These are phyloP conservation scores for Puccinia polysora DNA, from an alignment of 1,284 basidiomycete species.

Conservation along the genomic window DNA sequence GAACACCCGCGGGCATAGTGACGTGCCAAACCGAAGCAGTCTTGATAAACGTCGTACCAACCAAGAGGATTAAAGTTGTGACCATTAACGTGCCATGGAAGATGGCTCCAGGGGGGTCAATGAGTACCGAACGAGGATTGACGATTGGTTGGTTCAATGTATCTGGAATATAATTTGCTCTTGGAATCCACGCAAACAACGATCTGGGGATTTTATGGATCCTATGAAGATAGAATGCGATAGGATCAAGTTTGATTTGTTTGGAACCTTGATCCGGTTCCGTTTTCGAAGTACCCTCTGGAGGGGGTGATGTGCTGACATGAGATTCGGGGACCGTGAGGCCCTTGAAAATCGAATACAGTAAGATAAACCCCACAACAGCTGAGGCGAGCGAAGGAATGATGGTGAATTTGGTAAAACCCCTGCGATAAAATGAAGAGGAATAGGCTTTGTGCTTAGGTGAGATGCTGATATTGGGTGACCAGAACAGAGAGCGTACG, in stretches of 20 bases:
- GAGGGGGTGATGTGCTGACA: slow-evolving; percentile 13
- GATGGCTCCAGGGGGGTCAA: slow-evolving; percentile 58
- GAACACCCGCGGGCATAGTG: slow-evolving; percentile 75
- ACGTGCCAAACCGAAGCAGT: slow-evolving; percentile 61
- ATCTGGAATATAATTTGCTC: slow-evolving; percentile 38
- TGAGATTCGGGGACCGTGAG: slow-evolving; percentile 23
- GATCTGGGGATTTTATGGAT: not conserved
- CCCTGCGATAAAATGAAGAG: slow-evolving; percentile 5
- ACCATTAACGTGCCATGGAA: slow-evolving; percentile 58
- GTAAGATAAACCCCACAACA: slow-evolving; percentile 28
- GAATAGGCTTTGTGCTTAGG: not conserved
- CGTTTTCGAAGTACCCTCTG: not conserved
- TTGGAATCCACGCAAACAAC: slow-evolving; percentile 1
- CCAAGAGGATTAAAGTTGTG: slow-evolving; percentile 60
- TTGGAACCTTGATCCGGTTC: not conserved
- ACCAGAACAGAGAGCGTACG: slow-evolving; percentile 13
- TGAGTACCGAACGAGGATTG: slow-evolving; percentile 48
- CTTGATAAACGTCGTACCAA: slow-evolving; percentile 60
- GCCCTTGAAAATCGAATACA: slow-evolving; percentile 20
- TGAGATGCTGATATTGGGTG: not conserved
- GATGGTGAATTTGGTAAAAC: slow-evolving; percentile 42
- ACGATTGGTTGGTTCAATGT: slow-evolving; percentile 33
- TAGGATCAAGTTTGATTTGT: not conserved
- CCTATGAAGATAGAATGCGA: not conserved
- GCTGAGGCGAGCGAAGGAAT: slow-evolving; percentile 30